These are phyloP conservation scores for Trifolium subterraneum DNA, from an alignment of 306 rosid species.

Conservation along the genomic window DNA sequence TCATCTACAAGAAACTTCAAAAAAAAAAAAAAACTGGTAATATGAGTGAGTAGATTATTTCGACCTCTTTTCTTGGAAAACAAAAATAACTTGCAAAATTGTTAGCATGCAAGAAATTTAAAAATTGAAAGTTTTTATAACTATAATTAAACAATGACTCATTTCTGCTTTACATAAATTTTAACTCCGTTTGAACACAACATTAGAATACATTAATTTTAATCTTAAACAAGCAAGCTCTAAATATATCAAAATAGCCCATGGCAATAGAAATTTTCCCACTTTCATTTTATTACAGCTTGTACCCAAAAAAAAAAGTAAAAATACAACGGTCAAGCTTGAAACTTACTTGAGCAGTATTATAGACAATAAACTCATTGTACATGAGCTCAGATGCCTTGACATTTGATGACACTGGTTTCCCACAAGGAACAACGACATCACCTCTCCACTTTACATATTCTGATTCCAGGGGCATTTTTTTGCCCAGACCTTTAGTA, in stretches of 20 bases:
- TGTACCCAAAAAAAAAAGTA: constrained; percentile 29
- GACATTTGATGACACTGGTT: constrained; percentile 77
- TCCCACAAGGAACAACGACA: constrained; percentile 90
- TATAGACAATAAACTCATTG: constrained; percentile 90
- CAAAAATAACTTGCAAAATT: background rate
- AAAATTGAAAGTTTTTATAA: background rate
- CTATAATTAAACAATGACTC: background rate
- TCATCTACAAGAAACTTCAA: background rate
- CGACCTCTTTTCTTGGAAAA: background rate
- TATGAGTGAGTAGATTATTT: background rate
- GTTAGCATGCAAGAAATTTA: too few relatives aligned
- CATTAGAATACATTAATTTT: background rate
- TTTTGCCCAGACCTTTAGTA: constrained; percentile 92
- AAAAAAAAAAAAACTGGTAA: too few relatives aligned
- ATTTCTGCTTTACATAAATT: background rate
- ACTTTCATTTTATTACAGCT: constrained; percentile 14
- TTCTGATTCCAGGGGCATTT: constrained; percentile 66
- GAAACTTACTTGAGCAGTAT: constrained; percentile 86
- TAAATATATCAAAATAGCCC: constrained; percentile 24
- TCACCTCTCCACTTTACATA: constrained; percentile 74
- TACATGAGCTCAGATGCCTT: constrained; percentile 86
- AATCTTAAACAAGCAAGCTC: constrained; percentile 3
- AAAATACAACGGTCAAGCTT: constrained; percentile 16
- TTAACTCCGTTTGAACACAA: background rate
- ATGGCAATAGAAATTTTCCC: constrained; percentile 28